Base-by-base conservation (phyloP, 2,329 filamentous ascomycete genomes). In the Hypoxylon sp. region DNA sequence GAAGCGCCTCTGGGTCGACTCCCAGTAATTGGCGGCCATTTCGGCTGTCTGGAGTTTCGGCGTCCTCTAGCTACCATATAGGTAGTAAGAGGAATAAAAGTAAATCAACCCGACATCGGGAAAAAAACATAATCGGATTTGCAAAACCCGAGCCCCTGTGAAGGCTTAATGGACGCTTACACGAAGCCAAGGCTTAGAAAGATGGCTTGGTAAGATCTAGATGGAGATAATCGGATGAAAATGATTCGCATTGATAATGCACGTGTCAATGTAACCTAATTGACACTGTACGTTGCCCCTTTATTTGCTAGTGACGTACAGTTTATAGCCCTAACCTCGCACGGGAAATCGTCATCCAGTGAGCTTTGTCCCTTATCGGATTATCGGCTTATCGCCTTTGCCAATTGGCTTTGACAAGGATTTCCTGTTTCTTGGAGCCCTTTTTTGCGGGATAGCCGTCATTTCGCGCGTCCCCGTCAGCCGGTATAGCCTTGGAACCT, bases 1-100 rank as follows among this genome's bases (percentile, higher is more conserved):
- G 82, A 92, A 89, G 73, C 90, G 91, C 73, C 91, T 89, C 82
- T 99, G 96, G 25, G 93, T 96, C 60, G 96, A 98, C 71, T 93
- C 91, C 94, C 94, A 99, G 83, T 95, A 99, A 81, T 95, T 98
- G 77, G 94, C 93, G 34, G 95, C 93, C 95, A 98, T 98, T 58
- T 45, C 45, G 23, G 45, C 46, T 60, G 28, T 63, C 19, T n/a
- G 28, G 36, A 32, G 14, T n/a, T 5, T n/a, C 19, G 49, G 11
- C 25, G n/a, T 62, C 45, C 38, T 63, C 32, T 46, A 57, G 51
- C 46, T 28, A 52, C 51, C 46, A 61, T 61, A 32, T 36, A 53
- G 28, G 30, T 41, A 38, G 25, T 32, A 34, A 55, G 38, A 34
- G 46, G 6, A 25, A 28, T 21, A 17, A 43, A 32, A 25, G 19